A percentile compares a stretch with the other conserved stretches of the same genome.
Evolutionary conservation across 192 early-diverging fungal species (phyloP).

Genomic region (Podila horticola): DNA sequence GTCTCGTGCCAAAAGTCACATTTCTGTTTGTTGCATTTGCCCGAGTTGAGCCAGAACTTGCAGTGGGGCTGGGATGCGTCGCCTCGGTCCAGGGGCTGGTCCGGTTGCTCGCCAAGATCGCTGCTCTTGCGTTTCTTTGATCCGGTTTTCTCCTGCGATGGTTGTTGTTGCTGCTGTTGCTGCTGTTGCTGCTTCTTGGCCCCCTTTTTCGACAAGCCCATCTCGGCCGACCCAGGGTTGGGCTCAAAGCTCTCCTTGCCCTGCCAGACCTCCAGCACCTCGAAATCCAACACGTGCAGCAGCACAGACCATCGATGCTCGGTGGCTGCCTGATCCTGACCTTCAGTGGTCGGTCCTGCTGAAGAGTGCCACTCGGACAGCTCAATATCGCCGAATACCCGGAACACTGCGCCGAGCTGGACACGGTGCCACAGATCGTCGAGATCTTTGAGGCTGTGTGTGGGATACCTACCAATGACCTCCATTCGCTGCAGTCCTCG

Average conservation of each 20-base stretch:
- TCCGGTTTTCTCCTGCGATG: slow-evolving; percentile 9
- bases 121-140: background rate
- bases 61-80: slow-evolving; percentile 39
- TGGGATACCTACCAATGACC: slow-evolving; percentile 30
- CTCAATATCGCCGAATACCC: slow-evolving; percentile 44
- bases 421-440: slow-evolving; percentile 44
- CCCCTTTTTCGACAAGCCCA: background rate
- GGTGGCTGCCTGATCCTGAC: background rate
- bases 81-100: background rate
- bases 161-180: background rate
- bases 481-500: slow-evolving; percentile 10
- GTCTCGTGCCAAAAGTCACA: slow-evolving; percentile 49
- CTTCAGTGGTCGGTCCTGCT: background rate
- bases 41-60: slow-evolving; percentile 51
- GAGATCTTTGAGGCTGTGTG: slow-evolving; percentile 21
- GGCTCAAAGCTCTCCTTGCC: slow-evolving; percentile 39
- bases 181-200: background rate
- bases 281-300: slow-evolving; percentile 39
- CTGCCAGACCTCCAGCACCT: slow-evolving; percentile 30
- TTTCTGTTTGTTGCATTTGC: slow-evolving; percentile 37
- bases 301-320: slow-evolving; percentile 16
- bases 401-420: slow-evolving; percentile 30
- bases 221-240: slow-evolving; percentile 19
- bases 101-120: background rate
- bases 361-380: slow-evolving; percentile 10